Conservation (phyloP, 1,284 basidiomycete species). For the Ustilago curta region DNA sequence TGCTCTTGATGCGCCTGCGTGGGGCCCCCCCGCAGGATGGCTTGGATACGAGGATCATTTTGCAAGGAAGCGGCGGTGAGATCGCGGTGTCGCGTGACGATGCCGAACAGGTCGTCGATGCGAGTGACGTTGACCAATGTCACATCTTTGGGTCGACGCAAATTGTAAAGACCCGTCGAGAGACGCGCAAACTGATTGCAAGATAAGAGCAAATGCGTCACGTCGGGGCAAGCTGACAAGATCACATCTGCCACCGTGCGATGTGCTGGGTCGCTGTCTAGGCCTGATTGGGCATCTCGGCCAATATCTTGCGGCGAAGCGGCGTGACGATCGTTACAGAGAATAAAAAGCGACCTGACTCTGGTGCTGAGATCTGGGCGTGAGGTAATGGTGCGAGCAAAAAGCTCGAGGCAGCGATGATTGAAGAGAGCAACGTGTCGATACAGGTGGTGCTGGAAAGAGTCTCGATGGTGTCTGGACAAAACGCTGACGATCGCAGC, state of each 20-base stretch:
- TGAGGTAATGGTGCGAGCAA: conserved; percentile 14
- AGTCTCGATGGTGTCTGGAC: conserved; percentile 19
- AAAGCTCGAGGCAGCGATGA: neutral
- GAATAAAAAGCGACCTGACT: conserved; percentile 25
- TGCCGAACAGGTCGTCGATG: conserved; percentile 23
- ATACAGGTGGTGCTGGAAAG: conserved; percentile 30
- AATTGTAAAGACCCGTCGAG: conserved; percentile 16
- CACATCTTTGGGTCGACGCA: conserved; percentile 24
- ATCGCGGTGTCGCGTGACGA: conserved; percentile 42
- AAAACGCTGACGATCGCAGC: conserved; percentile 15
- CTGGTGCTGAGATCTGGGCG: conserved; percentile 8
- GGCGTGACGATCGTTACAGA: neutral
- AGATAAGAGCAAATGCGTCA: conserved; percentile 36
- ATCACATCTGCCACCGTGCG: conserved; percentile 22
- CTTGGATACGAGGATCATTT: conserved; percentile 33
- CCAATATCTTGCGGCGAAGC: neutral
- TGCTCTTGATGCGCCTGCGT: neutral
- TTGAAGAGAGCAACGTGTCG: conserved; percentile 20
- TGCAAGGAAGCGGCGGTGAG: conserved; percentile 32
- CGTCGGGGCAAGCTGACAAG: conserved; percentile 27
- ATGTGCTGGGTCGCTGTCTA: no score
- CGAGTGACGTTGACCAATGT: conserved; percentile 30
- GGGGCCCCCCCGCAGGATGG: conserved; percentile 15
- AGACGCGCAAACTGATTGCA: conserved; percentile 14
- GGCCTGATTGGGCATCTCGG: neutral